Base-by-base conservation (phyloP, 805 yeast genomes). In the Metschnikowia gelsemii region DNA sequence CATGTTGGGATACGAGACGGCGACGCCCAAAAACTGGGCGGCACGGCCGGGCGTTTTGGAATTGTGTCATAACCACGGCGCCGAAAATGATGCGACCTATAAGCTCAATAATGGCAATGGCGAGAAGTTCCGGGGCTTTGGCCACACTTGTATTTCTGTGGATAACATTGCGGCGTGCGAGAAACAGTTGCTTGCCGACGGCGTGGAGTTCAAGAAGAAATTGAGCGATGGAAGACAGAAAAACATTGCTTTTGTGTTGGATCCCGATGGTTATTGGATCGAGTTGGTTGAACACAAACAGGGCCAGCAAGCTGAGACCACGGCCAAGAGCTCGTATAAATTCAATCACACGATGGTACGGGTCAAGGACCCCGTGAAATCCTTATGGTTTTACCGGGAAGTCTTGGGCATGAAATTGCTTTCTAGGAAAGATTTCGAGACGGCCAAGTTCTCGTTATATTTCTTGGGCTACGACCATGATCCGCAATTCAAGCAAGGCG, bases 181-280 rank as follows among this genome's bases (percentile, higher is more conserved):
- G 62, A 65, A 66, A 29, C 61, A 68, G 20, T 70, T 91, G 45
- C 76, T 83, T 49, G 62, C 63, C 1, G 68, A 73, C 33, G 85
- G 83, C 16, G 96, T 84, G 41, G 60, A 65, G 37, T 91, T 91
- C 72, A 79, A 90, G 66, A 93, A 91, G 73, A 86, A 73, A 58
- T 70, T 90, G 51, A 64, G 78, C 27, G 98, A 91, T 59, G 99
- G 99, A 26, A 81, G 96, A 65, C 96, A 87, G 67, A 82, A 81
- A 64, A 76, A 88, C 63, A 90, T 93, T 68, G 98, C 98, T 0
- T 93, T 91, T 64, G 95, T 84, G 5, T 76, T 90, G 53, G 99
- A 93, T 58, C 97, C 98, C 5, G 91, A 91, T 65, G 93, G 93
- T 55, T 93, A 93, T 69, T 91, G 99, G 99, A 78, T 91, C 56